Conservation (phyloP, 2,329 filamentous ascomycete genomes). For the Monascus ruber region DNA sequence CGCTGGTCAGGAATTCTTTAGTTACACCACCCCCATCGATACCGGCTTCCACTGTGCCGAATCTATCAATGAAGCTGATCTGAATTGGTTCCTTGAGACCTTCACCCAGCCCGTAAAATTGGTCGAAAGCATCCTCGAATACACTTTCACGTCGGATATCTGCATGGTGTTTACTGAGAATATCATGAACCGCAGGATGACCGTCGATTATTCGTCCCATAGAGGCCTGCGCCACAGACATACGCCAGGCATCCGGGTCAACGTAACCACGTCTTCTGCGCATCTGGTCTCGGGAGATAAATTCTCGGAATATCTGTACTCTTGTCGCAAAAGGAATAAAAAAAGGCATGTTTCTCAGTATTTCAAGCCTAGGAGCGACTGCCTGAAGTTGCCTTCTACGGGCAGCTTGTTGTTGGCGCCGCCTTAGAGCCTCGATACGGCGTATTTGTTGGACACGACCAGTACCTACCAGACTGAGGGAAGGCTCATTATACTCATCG, state of each 20-base stretch:
- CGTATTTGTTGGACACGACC: slow-evolving; percentile 52
- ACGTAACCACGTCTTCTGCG: slow-evolving; percentile 56
- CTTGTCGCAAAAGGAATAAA: slow-evolving; percentile 86
- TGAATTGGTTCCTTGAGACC: slow-evolving; percentile 89
- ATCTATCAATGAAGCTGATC: slow-evolving; percentile 91
- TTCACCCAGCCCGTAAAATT: slow-evolving; percentile 72
- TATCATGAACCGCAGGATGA: slow-evolving; percentile 26
- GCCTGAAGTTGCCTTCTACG: slow-evolving; percentile 63
- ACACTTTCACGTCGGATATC: slow-evolving; percentile 66
- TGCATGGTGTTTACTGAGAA: slow-evolving; percentile 55
- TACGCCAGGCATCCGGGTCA: slow-evolving; percentile 66
- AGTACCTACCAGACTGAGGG: slow-evolving; percentile 41
- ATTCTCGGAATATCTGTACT: slow-evolving; percentile 86
- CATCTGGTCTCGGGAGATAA: slow-evolving; percentile 72
- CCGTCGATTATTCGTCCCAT: slow-evolving; percentile 31
- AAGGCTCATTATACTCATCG: slow-evolving; percentile 18
- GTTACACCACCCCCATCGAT: slow-evolving; percentile 96
- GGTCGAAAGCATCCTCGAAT: slow-evolving; percentile 73
- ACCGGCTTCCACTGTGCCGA: slow-evolving; percentile 74
- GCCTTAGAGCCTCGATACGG: slow-evolving; percentile 50
- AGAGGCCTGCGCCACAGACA: slow-evolving; percentile 40
- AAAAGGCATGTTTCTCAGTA: slow-evolving; percentile 93
- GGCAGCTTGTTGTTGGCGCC: slow-evolving; percentile 54
- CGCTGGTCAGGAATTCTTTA: slow-evolving; percentile 87
- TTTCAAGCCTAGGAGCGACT: slow-evolving; percentile 75